Evolutionary conservation across 2,329 filamentous ascomycete species (phyloP).

Genomic region (Claviceps quebecensis): DNA sequence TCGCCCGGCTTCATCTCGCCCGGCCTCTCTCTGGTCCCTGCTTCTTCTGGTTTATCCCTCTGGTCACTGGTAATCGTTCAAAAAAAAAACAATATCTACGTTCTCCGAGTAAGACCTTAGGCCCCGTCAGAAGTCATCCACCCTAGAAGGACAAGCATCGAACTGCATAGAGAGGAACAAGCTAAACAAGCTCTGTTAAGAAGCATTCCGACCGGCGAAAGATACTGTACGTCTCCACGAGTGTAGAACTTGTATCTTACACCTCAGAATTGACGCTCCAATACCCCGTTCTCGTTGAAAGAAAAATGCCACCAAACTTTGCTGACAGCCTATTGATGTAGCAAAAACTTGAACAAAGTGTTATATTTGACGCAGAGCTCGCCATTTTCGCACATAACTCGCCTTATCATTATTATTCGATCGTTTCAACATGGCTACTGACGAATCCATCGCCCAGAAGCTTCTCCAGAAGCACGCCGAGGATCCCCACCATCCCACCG

Average conservation of each 20-base stretch:
- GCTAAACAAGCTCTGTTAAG: neutral
- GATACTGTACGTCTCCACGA: neutral
- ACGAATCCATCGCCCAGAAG: conserved; percentile 44
- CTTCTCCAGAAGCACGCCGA: conserved; percentile 49
- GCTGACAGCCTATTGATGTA: neutral
- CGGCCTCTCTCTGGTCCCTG: conserved; percentile 16
- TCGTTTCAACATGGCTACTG: conserved; percentile 29
- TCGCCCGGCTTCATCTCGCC: conserved; percentile 11
- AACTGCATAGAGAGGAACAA: neutral
- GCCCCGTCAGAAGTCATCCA: conserved; percentile 14
- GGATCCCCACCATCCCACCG: conserved; percentile 44
- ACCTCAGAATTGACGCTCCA: too few relatives aligned
- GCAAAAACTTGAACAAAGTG: neutral
- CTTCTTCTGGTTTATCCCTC: conserved; percentile 26
- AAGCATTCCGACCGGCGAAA: neutral
- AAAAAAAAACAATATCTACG: conserved; percentile 12
- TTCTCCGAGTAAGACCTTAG: conserved; percentile 26
- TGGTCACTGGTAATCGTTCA: conserved; percentile 24
- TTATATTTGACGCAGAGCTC: neutral
- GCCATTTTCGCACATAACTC: neutral
- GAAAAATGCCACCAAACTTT: neutral
- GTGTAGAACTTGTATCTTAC: neutral
- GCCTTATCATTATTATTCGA: neutral
- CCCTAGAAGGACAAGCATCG: neutral
- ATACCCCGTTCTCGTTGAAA: too few relatives aligned